Conservation (phyloP, 352 stramenopile species). For the Phytophthora megakarya region DNA sequence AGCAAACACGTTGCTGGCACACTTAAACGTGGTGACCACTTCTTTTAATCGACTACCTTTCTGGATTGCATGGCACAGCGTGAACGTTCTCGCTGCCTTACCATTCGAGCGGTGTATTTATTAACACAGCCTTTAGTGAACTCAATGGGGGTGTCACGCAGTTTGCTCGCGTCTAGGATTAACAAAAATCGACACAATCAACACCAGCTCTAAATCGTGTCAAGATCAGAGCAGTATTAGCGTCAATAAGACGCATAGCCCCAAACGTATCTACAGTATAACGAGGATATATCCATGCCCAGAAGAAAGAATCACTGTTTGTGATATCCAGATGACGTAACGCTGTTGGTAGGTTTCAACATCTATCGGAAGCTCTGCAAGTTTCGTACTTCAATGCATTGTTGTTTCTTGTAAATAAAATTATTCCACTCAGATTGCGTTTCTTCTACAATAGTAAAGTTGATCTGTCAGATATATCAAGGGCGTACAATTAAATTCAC, state of each 20-base stretch:
- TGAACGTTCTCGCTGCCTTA: constrained; percentile 67
- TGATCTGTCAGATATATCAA: constrained; percentile 1
- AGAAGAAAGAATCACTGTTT: constrained; percentile 20
- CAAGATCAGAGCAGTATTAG: constrained; percentile 14
- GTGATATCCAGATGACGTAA: constrained; percentile 3
- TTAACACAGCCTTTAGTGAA: constrained; percentile 15
- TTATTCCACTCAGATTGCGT: constrained; percentile 6
- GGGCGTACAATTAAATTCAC: constrained; percentile 34
- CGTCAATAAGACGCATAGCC: neutral
- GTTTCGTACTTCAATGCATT: constrained; percentile 7
- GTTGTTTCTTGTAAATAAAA: constrained; percentile 22
- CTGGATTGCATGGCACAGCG: constrained; percentile 71
- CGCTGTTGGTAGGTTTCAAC: neutral
- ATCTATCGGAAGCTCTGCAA: neutral
- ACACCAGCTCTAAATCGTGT: no score
- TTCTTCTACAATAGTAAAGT: no score
- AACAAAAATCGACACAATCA: no score
- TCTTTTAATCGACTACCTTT: constrained; percentile 68
- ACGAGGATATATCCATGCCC: constrained; percentile 25
- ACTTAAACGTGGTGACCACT: constrained; percentile 65
- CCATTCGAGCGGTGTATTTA: constrained; percentile 57
- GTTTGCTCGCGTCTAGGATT: no score
- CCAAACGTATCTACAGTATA: neutral
- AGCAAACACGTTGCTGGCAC: constrained; percentile 60
- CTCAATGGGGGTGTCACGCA: neutral